Conservation (phyloP, 352 stramenopile genomes). For the Phytophthora rubi region DNA sequence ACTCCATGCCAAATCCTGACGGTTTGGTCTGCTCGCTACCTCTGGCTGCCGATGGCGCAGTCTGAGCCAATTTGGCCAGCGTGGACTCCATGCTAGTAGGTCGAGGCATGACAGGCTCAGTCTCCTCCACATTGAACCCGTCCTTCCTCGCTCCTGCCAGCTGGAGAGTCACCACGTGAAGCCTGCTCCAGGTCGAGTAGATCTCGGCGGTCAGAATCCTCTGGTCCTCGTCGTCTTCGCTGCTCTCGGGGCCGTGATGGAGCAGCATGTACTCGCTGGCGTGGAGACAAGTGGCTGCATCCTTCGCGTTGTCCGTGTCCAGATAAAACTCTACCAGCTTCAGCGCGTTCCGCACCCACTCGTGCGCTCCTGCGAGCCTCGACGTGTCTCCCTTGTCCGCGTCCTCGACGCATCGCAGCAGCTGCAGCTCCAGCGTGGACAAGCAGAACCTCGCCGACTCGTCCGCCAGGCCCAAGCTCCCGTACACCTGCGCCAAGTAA, state of each 20-base stretch:
- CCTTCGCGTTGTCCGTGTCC: constrained; percentile 46
- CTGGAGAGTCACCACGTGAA: constrained; percentile 58
- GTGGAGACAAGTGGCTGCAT: constrained; percentile 54
- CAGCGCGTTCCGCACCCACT: constrained; percentile 67
- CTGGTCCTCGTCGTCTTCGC: constrained; percentile 28
- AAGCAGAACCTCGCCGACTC: constrained; percentile 68
- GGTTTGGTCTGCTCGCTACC: neutral
- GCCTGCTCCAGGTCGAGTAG: constrained; percentile 53
- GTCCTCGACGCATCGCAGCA: constrained; percentile 28
- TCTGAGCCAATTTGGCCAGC: constrained; percentile 18
- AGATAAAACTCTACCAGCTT: constrained; percentile 72
- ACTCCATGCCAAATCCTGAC: constrained; percentile 36
- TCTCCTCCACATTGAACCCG: constrained; percentile 14
- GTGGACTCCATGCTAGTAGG: constrained; percentile 40
- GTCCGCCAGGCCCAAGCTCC: constrained; percentile 49
- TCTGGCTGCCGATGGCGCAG: constrained; percentile 19
- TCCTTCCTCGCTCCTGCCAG: constrained; percentile 41
- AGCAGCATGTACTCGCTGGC: constrained; percentile 53
- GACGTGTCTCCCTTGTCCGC: constrained; percentile 4
- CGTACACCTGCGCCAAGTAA: constrained; percentile 78
- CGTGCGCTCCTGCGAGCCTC: constrained; percentile 36
- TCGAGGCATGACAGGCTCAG: constrained; percentile 18
- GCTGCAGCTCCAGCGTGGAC: constrained; percentile 68
- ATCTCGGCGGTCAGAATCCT: constrained; percentile 49
- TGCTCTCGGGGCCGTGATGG: constrained; percentile 18